Conservation (phyloP, 495 filamentous ascomycete genomes). For the Rusavskia elegans region DNA sequence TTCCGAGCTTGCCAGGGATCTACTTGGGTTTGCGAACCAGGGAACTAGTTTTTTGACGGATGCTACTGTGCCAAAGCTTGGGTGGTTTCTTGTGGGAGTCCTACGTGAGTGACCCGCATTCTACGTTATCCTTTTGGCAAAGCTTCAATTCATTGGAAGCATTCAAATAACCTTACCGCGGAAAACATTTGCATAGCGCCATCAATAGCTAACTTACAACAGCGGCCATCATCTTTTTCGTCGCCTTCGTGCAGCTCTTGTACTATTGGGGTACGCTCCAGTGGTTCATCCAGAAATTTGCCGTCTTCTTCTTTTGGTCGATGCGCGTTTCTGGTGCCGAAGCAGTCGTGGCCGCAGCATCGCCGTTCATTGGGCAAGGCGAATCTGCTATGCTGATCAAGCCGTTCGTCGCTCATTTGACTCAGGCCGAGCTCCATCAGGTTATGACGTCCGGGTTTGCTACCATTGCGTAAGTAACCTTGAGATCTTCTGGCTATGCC, state of each 20-base stretch:
- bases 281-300: constrained; percentile 77
- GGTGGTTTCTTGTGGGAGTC: constrained; percentile 57
- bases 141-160: background rate
- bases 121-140: too few species aligned
- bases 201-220: background rate
- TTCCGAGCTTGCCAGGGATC: constrained; percentile 45
- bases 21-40: constrained; percentile 51
- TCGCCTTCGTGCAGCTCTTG: constrained; percentile 66
- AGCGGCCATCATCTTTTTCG: constrained; percentile 81
- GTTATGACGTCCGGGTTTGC: constrained; percentile 70
- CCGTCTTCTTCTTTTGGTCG: constrained; percentile 78
- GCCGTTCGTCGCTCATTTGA: constrained; percentile 71
- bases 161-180: too few species aligned
- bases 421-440: constrained; percentile 74
- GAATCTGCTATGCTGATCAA: constrained; percentile 86
- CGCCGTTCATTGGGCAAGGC: constrained; percentile 86
- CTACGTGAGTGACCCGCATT: constrained; percentile 22
- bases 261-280: constrained; percentile 67
- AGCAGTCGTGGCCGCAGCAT: constrained; percentile 83
- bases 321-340: constrained; percentile 87
- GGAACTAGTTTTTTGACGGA: constrained; percentile 59
- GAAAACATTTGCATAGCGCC: too few species aligned
- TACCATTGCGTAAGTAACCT: constrained; percentile 29
- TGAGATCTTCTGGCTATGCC: background rate
- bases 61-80: constrained; percentile 19